Evolutionary conservation across 208 protist genomes (phyloP), one percentile per base, ranked within the genome.

Genomic region (Novymonas esmeraldas): DNA sequence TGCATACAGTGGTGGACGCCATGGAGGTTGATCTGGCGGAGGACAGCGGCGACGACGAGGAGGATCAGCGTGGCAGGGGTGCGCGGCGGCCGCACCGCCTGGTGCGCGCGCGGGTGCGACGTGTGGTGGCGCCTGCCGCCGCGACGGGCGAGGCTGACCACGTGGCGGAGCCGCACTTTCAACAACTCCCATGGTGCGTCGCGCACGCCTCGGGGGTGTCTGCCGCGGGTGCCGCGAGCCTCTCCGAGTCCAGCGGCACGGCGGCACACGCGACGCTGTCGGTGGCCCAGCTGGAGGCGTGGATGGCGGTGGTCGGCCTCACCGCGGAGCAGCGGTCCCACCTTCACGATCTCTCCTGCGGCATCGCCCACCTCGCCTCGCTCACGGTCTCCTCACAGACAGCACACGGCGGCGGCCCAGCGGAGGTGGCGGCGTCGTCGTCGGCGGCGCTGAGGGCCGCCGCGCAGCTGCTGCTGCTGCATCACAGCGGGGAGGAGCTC

Each of bases 401-500:
- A 26, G 59, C 52, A 22, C 38, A 38, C 11, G 10, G 36, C n/a
- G 20, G 3, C 11, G 59, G 57, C 14, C 42, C 60, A 0, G 59
- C 68, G 18, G n/a, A 48, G 44, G 42, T 65, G 29, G 24, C 58
- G 9, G 1, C 59, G 4, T 34, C 16, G 2, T 66, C 59, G 24
- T 7, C 62, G 10, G 10, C 58, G 6, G 51, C 33, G 10, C 57
- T 63, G 29, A 52, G 50, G 20, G 28, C 52, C 3, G 68, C 68
- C 7, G 46, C 59, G 22, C 13, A 28, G n/a, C 51, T 67, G 24
- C 68, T 74, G 24, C 39, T 11, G 6, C 13, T 66, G 2, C 34
- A n/a, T n/a, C n/a, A n/a, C 68, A 42, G 18, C 55, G 2, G 31
- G 56, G n/a, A n/a, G 34, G 59, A 60, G 29, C 49, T 74, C 24